Evolutionary conservation across 768 basidiomycete genomes (phyloP).

Genomic region (Termitomyces sp.): DNA sequence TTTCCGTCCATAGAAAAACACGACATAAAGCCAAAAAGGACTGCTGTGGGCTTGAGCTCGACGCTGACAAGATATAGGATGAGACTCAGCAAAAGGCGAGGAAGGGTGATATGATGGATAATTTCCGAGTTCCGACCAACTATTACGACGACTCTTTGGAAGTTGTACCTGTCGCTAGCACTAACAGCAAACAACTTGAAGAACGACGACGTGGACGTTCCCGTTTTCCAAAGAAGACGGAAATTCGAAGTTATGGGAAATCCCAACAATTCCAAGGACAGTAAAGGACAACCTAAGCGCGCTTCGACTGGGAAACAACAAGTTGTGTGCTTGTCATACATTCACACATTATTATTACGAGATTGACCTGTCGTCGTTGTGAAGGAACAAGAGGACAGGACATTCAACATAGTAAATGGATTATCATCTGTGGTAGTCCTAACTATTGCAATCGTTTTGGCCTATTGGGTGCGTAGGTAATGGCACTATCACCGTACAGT

Average conservation of each 20-base stretch:
- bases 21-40: no score
- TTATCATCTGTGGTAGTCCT: slow-evolving; percentile 5
- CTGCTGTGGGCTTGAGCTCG: no score
- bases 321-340: slow-evolving; percentile 1
- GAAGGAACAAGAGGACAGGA: background rate
- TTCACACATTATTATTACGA: background rate
- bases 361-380: background rate
- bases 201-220: background rate
- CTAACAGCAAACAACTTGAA: background rate
- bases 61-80: no score
- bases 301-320: background rate
- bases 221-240: background rate
- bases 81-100: no score
- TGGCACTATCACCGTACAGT: background rate
- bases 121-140: background rate
- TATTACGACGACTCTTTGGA: background rate
- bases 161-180: background rate
- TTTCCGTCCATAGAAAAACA: no score
- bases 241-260: slow-evolving; percentile 3
- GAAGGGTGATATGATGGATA: no score
- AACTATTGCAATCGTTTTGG: slow-evolving; percentile 4
- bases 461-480: slow-evolving; percentile 8
- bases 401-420: background rate
- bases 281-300: slow-evolving; percentile 3
- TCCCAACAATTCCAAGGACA: slow-evolving; percentile 2